Conservation (phyloP, 2,329 filamentous ascomycete species). For the Fusarium hostae region DNA sequence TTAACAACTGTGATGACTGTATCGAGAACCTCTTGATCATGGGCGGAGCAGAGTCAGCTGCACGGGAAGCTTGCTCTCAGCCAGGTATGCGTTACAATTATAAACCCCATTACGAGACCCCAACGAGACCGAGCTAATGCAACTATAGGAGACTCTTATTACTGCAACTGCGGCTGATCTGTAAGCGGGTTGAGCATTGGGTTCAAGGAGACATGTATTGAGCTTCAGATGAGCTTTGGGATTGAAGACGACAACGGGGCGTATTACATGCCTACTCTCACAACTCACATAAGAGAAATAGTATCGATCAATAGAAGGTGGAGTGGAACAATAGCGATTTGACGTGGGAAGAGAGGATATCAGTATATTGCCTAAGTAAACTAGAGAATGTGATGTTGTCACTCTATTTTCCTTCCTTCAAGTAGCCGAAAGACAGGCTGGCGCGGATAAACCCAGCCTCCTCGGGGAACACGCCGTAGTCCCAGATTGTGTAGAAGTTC, state of each 20-base stretch:
- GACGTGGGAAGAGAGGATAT: too few relatives aligned
- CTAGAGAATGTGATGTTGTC: accelerated
- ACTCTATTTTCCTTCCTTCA: constrained; percentile 28
- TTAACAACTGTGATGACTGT: neutral
- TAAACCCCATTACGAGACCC: accelerated
- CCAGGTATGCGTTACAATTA: neutral
- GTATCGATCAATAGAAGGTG: too few relatives aligned
- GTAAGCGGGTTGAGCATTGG: accelerated
- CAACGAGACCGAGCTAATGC: accelerated
- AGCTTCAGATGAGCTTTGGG: accelerated
- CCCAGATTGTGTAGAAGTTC: constrained; percentile 50
- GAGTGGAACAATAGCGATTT: neutral
- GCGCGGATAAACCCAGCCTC: constrained; percentile 4
- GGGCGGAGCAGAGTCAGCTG: neutral
- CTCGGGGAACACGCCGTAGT: constrained; percentile 42
- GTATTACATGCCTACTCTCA: too few relatives aligned
- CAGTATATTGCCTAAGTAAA: neutral
- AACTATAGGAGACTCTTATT: neutral
- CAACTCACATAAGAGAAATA: too few relatives aligned
- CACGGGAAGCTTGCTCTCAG: neutral
- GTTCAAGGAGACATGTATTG: accelerated
- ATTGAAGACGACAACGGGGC: accelerated
- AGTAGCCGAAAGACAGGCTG: constrained; percentile 37
- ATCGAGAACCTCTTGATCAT: neutral
- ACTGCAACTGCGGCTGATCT: neutral